Conservation (phyloP, 345 rosid species). For the Linum lewisii region DNA sequence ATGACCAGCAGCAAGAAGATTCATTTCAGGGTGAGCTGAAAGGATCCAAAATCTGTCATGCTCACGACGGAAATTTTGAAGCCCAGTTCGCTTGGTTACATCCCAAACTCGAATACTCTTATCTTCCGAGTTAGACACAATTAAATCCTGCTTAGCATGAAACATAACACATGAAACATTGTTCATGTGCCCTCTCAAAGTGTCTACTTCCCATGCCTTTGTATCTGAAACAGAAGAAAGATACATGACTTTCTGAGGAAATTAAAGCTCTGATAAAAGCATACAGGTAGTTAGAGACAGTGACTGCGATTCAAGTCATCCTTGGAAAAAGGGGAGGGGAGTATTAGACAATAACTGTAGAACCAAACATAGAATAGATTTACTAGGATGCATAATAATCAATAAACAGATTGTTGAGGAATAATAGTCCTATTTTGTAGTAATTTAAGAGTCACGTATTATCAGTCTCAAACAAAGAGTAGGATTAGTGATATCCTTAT, state of each 20-base stretch:
- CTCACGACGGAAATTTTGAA: constrained; percentile 92
- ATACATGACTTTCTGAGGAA: neutral
- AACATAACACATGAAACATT: constrained; percentile 95
- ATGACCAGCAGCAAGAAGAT: constrained; percentile 94
- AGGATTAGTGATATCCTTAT: too few species aligned
- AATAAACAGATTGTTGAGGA: neutral
- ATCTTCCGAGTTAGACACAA: constrained; percentile 96
- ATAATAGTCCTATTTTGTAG: too few species aligned
- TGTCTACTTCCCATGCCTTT: constrained; percentile 99
- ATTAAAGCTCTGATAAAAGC: neutral
- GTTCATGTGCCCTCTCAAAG: constrained; percentile 91
- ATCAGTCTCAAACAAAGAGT: too few species aligned
- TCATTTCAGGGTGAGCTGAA: constrained; percentile 89
- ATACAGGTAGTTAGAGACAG: neutral
- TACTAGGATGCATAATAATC: neutral
- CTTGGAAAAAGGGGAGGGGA: neutral
- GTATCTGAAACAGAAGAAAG: constrained; percentile 52
- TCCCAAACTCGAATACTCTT: constrained; percentile 97
- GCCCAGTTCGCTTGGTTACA: constrained; percentile 77
- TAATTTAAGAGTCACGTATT: too few species aligned
- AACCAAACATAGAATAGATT: neutral
- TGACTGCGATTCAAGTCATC: neutral
- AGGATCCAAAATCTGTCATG: constrained; percentile 96
- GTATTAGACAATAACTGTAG: neutral
- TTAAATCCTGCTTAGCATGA: constrained; percentile 88